These are phyloP conservation scores for Cercospora sesami DNA, from an alignment of 2,329 filamentous ascomycete species.

Conservation along the genomic window DNA sequence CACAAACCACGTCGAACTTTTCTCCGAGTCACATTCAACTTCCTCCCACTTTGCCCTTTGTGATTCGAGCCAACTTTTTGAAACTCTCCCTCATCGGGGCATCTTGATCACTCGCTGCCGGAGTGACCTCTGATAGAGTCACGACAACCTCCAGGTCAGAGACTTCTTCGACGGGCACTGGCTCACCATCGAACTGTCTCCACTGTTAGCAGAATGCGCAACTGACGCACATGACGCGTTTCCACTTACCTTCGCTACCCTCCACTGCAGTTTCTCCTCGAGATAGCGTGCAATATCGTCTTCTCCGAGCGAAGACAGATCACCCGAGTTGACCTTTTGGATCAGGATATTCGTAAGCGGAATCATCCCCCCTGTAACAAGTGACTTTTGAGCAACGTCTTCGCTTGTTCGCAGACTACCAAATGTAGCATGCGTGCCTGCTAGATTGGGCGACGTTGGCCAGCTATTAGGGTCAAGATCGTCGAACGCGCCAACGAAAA, in stretches of 20 bases:
- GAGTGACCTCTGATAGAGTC: slow-evolving; percentile 42
- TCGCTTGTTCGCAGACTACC: not conserved
- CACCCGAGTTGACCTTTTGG: slow-evolving; percentile 13
- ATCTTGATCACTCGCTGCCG: slow-evolving; percentile 37
- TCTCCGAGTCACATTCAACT: slow-evolving; percentile 10
- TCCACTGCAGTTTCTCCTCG: slow-evolving; percentile 9
- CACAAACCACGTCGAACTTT: not conserved
- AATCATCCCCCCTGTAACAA: slow-evolving; percentile 19
- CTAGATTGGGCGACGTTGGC: slow-evolving; percentile 56
- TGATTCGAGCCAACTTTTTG: slow-evolving; percentile 23
- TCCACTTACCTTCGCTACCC: slow-evolving; percentile 10
- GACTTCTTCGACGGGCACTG: slow-evolving; percentile 38
- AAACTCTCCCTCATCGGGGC: slow-evolving; percentile 44
- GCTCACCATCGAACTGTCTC: slow-evolving; percentile 41
- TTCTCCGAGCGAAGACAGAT: slow-evolving; percentile 14
- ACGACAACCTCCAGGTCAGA: slow-evolving; percentile 45
- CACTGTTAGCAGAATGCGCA: not conserved
- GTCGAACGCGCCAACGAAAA: slow-evolving; percentile 63
- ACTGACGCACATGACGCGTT: not conserved
- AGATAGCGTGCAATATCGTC: slow-evolving; percentile 10
- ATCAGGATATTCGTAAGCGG: slow-evolving; percentile 15
- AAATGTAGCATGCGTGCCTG: slow-evolving; percentile 61
- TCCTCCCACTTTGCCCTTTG: slow-evolving; percentile 28
- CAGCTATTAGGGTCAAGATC: slow-evolving; percentile 51
- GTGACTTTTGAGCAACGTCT: slow-evolving; percentile 25